A percentile compares a stretch with the other conserved stretches of the same genome.
phyloP scores from a whole-genome alignment of 2,329 filamentous ascomycete genomes.

The Triangularia verruculosa region DNA sequence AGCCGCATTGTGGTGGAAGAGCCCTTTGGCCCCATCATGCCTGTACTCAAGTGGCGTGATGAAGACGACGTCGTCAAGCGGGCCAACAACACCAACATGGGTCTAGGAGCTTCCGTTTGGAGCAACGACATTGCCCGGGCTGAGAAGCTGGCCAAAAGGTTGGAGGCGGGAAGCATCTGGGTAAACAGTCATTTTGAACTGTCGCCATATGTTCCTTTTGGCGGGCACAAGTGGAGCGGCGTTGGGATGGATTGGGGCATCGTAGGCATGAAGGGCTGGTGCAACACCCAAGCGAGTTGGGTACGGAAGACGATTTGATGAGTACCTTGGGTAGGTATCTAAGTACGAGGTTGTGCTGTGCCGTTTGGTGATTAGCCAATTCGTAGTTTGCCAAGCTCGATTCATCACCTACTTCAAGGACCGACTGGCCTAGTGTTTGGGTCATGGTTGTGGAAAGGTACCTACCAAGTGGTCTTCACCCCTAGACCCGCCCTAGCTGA shows the following conservation, averaged over 20 bases:
- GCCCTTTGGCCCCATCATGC: constrained; percentile 44
- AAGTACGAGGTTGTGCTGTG: too few relatives aligned
- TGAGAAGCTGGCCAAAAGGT: constrained; percentile 41
- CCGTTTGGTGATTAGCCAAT: too few relatives aligned
- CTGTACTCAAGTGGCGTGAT: constrained; percentile 42
- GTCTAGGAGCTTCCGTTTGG: constrained; percentile 52
- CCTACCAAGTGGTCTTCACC: too few relatives aligned
- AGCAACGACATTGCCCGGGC: constrained; percentile 46
- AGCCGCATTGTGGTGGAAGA: constrained; percentile 56
- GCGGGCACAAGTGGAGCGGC: constrained; percentile 50
- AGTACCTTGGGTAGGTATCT: too few relatives aligned
- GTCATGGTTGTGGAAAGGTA: too few relatives aligned
- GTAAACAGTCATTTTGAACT: constrained; percentile 49
- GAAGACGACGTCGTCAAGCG: constrained; percentile 46
- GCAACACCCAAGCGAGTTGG: constrained; percentile 9
- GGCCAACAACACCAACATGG: constrained; percentile 48
- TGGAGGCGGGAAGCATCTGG: constrained; percentile 56
- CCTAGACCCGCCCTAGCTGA: too few relatives aligned
- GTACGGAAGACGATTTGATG: constrained; percentile 7
- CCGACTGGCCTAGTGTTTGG: not conserved
- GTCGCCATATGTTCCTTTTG: constrained; percentile 40
- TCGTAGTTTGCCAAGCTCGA: too few relatives aligned
- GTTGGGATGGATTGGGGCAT: constrained; percentile 46
- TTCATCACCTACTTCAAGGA: too few relatives aligned
- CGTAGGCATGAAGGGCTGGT: constrained; percentile 34